phyloP scores from a whole-genome alignment of 1,139 yeast genomes.

The Blastobotrys buckinghamii region DNA sequence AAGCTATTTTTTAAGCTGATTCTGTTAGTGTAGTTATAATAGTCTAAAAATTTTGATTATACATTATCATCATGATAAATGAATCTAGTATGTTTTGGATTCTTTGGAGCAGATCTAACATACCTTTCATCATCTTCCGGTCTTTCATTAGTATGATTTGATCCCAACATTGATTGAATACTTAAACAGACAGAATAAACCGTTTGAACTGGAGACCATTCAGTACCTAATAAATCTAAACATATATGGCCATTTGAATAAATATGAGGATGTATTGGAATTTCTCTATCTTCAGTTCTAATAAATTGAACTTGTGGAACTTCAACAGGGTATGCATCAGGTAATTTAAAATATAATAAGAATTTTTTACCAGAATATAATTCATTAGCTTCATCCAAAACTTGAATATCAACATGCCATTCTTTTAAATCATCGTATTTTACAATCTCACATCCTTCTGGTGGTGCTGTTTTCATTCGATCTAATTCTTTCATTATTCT shows the following conservation, averaged over 20 bases:
- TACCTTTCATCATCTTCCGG: conserved; percentile 54
- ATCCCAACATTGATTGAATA: conserved; percentile 57
- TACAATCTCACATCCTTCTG: conserved; percentile 26
- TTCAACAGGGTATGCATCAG: conserved; percentile 53
- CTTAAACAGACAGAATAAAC: conserved; percentile 51
- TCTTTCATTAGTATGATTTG: conserved; percentile 38
- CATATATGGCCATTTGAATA: conserved; percentile 49
- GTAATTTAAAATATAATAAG: conserved; percentile 40
- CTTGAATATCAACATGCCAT: conserved; percentile 34
- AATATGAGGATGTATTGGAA: conserved; percentile 68
- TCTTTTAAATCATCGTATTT: conserved; percentile 29
- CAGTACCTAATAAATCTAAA: conserved; percentile 46
- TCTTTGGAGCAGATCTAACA: conserved; percentile 46
- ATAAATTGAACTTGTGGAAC: conserved; percentile 58
- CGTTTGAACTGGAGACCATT: conserved; percentile 70
- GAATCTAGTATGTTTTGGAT: conserved; percentile 47
- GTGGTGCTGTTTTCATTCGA: conserved; percentile 25
- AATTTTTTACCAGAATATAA: conserved; percentile 33
- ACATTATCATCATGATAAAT: conserved; percentile 44
- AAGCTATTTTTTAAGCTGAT: too few relatives aligned
- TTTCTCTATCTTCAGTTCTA: conserved; percentile 25
- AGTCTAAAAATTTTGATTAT: conserved; percentile 16
- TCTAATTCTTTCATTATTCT: conserved; percentile 42
- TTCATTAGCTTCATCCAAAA: conserved; percentile 29
- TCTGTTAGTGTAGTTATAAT: neutral